Percentiles rank a stretch among this genome's conserved stretches.
Evolutionary conservation across 257 asterid species (phyloP).

Genomic region (Striga asiatica): DNA sequence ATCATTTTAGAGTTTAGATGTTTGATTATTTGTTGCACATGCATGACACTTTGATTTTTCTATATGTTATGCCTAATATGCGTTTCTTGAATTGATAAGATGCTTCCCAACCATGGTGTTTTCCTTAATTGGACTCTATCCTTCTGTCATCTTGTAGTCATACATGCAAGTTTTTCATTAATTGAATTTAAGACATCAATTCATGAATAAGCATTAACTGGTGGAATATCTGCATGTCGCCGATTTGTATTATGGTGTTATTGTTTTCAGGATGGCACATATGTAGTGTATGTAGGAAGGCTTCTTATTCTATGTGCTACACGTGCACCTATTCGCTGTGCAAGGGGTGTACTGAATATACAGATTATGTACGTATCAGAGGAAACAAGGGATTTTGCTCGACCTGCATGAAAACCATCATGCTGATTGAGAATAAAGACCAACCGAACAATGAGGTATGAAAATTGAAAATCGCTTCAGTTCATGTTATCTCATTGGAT

Average conservation of each 20-base stretch:
- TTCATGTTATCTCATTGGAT: background rate
- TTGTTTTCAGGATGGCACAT: conserved; percentile 83
- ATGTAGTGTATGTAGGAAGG: conserved; percentile 64
- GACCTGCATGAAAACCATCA: conserved; percentile 67
- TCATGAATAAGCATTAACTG: background rate
- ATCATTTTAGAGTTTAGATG: background rate
- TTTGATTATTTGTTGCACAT: too few relatives aligned
- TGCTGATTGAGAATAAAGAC: conserved; percentile 77
- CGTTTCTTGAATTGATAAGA: background rate
- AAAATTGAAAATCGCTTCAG: conserved; percentile 6
- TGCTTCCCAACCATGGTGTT: background rate
- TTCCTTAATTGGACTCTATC: background rate
- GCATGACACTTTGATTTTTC: background rate
- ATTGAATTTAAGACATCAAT: background rate
- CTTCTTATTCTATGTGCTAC: conserved; percentile 64
- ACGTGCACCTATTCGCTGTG: conserved; percentile 81
- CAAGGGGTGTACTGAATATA: conserved; percentile 62
- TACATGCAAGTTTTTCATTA: background rate
- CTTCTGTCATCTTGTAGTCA: background rate
- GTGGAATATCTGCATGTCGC: conserved; percentile 5
- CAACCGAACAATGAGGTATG: conserved; percentile 62
- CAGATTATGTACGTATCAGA: conserved; percentile 48
- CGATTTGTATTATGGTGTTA: conserved; percentile 11
- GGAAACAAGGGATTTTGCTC: conserved; percentile 83
- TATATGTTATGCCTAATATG: background rate